Evolutionary conservation across 345 rosid species (phyloP).

Genomic region (Brassica juncea): DNA sequence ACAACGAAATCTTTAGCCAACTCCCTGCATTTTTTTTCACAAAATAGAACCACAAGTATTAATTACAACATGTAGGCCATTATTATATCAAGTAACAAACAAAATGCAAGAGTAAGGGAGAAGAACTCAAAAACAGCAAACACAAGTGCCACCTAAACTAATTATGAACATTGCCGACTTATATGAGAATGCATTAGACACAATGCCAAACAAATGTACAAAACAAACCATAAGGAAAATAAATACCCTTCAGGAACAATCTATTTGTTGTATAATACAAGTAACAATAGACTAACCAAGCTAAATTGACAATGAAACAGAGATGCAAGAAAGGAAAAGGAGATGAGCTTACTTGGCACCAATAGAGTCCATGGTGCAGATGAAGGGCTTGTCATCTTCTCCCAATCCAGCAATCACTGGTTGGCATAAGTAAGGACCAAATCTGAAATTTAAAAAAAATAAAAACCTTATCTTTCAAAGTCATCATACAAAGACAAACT

Average conservation of each 20-base stretch:
- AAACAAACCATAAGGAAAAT: background rate
- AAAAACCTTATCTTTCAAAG: background rate
- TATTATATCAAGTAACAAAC: too few relatives aligned
- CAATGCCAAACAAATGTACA: background rate
- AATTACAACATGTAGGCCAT: too few relatives aligned
- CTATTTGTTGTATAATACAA: background rate
- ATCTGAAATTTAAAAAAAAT: background rate
- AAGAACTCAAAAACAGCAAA: too few relatives aligned
- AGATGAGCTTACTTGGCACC: slow-evolving; percentile 82
- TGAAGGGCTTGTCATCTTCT: slow-evolving; percentile 91
- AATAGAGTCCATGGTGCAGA: slow-evolving; percentile 96
- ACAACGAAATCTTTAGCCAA: background rate
- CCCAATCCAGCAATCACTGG: slow-evolving; percentile 98
- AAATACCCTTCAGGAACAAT: background rate
- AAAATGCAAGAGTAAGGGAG: too few relatives aligned
- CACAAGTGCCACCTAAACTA: too few relatives aligned
- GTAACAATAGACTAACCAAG: background rate
- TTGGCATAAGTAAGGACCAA: slow-evolving; percentile 66
- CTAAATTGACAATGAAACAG: background rate
- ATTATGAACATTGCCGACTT: background rate
- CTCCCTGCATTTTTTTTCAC: background rate
- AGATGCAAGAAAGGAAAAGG: slow-evolving; percentile 14
- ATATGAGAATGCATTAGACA: slow-evolving; percentile 9
- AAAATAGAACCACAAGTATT: too few relatives aligned
- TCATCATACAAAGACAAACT: background rate